These are phyloP conservation scores for Metschnikowia corniflorae DNA, from an alignment of 805 yeast genomes.

Conservation along the genomic window DNA sequence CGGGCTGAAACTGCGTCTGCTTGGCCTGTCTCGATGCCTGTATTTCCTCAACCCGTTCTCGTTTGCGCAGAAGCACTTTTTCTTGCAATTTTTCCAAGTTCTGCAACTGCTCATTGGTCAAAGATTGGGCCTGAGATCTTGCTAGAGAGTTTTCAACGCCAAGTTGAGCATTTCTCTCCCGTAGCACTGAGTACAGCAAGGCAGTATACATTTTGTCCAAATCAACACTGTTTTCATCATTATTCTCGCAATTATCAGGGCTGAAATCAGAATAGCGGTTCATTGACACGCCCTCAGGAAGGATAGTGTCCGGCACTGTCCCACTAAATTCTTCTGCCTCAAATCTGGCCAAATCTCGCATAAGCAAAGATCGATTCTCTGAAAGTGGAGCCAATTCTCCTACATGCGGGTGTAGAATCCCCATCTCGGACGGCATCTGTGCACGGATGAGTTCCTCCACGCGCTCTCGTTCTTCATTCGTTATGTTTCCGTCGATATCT, in stretches of 20 bases:
- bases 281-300: slow-evolving; percentile 19
- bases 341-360: slow-evolving; percentile 20
- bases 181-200: slow-evolving; percentile 38
- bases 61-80: slow-evolving; percentile 32
- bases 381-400: slow-evolving; percentile 18
- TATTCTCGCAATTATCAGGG: slow-evolving; percentile 6
- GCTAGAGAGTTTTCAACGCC: slow-evolving; percentile 32
- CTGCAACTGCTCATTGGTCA: slow-evolving; percentile 24
- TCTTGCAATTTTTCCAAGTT: slow-evolving; percentile 19
- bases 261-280: slow-evolving; percentile 20
- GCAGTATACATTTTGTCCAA: slow-evolving; percentile 31
- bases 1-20: slow-evolving; percentile 44
- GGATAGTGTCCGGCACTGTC: slow-evolving; percentile 4
- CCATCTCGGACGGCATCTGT: slow-evolving; percentile 20
- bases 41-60: slow-evolving; percentile 41
- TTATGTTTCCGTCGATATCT: slow-evolving; percentile 34
- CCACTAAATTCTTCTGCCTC: slow-evolving; percentile 25
- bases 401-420: slow-evolving; percentile 15
- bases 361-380: slow-evolving; percentile 12
- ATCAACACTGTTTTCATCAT: slow-evolving; percentile 4
- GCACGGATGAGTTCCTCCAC: slow-evolving; percentile 33
- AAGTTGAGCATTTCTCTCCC: slow-evolving; percentile 39
- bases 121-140: slow-evolving; percentile 36
- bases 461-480: slow-evolving; percentile 33
- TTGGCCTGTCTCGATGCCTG: slow-evolving; percentile 39